Evolutionary conservation across 2,329 filamentous ascomycete genomes (phyloP), one percentile per base, ranked within the genome.

Genomic region (Talaromyces sp.): DNA sequence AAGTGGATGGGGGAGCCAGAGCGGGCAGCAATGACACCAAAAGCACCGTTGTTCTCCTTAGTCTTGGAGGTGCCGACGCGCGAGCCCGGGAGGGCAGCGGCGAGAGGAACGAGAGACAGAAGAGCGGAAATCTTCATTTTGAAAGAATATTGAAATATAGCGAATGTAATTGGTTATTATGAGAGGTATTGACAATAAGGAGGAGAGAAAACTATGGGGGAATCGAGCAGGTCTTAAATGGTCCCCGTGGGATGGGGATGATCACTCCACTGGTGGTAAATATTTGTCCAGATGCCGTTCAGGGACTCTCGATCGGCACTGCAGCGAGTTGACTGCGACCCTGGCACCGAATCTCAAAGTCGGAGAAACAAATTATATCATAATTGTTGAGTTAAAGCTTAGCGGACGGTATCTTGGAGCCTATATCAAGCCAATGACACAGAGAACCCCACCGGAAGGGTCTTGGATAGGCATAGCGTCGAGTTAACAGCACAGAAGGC

Each of bases 1-100:
- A 75, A 65, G 63, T 84, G 77, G 56, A 83, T 73, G 22, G 74
- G 74, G 3, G 77, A 78, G 40, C 68, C 76, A 44, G 74, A 76
- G 62, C 73, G 75, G 42, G 72, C 60, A 64, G 75, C 68, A 22
- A 75, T 72, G 62, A 79, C 73, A 42, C 62, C 65, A 61, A 79
- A 80, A 59, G 73, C 29, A 40, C 42, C 50, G 16, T 55, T 52
- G 40, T 49, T 51, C 41, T 42, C 37, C 20, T 58, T 55, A 27
- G 41, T 19, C 49, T 47, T 39, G 33, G 54, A 32, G 17, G 37
- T 22, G 17, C 27, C 16, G 17, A 24, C 6, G 30, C 50, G 50
- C 47, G 46, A 27, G 53, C 60, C 32, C 16, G 64, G 54, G 41
- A 67, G 27, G 47, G 66, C 63, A 30, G 62, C 53, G 39, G 60